Percentiles rank a stretch among this genome's conserved stretches.
These are phyloP conservation scores for Apophysomyces elegans DNA, from an alignment of 371 early-diverging fungal species.

Conservation along the genomic window DNA sequence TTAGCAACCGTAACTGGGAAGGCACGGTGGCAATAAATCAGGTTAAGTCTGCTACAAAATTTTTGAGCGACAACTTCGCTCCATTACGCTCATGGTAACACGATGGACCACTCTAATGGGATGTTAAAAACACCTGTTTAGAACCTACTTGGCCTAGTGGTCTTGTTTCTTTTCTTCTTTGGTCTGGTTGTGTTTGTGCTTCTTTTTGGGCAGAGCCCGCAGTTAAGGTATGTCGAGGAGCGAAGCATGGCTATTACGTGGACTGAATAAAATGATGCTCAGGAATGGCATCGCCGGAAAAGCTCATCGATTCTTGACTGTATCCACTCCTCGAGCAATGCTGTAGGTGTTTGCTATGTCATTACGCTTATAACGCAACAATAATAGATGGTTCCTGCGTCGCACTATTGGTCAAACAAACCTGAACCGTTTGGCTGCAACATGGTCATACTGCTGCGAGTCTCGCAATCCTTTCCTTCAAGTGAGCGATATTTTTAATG, in stretches of 20 bases:
- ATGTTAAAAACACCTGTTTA: not conserved
- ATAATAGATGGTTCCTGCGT: constrained; percentile 21
- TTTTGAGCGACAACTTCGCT: not conserved
- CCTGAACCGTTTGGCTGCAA: constrained; percentile 20
- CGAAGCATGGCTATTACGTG: not conserved
- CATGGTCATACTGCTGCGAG: constrained; percentile 51
- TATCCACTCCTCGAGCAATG: constrained; percentile 24
- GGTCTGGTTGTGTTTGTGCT: constrained; percentile 41
- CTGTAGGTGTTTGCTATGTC: constrained; percentile 23
- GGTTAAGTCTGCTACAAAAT: not conserved
- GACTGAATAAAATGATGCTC: not conserved
- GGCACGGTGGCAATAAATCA: not conserved
- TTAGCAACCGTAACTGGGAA: no score
- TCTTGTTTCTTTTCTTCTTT: constrained; percentile 28
- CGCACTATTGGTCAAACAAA: constrained; percentile 29
- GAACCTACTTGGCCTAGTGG: constrained; percentile 27
- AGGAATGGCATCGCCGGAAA: constrained; percentile 47
- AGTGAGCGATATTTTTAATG: constrained; percentile 16
- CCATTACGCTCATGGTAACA: not conserved
- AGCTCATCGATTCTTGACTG: constrained; percentile 29
- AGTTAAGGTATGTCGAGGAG: constrained; percentile 27
- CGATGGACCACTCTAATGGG: not conserved
- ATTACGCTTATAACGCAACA: not conserved
- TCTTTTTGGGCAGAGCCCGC: constrained; percentile 49
- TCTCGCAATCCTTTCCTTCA: constrained; percentile 55